Evolutionary conservation across 805 yeast genomes (phyloP), one percentile per base, ranked within the genome.

Genomic region (Suhomyces sp.): DNA sequence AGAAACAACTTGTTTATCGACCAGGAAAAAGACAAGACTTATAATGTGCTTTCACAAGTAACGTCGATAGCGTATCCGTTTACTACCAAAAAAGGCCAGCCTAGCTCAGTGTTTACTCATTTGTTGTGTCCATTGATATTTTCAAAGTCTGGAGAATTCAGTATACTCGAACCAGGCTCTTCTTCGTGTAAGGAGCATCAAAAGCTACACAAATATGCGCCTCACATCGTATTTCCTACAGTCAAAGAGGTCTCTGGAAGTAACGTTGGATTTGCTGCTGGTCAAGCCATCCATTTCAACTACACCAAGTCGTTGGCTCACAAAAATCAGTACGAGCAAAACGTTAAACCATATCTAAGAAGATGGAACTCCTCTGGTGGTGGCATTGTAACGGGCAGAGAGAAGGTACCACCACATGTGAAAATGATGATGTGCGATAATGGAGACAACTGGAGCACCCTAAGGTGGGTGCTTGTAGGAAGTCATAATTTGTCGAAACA

Each of bases 401-500:
- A 68, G 53, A 51, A 63, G 0, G 71, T 78, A 9, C 79, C 86
- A 2, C 83, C 86, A 1, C 96, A 90, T 67, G 84, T 86, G 12
- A 90, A 90, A 66, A 80, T 88, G 31, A 83, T 87, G 59, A 62
- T 82, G 53, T 77, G 82, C 56, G 78, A 73, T 50, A 78, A 85
- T 10, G 78, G 77, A 4, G 83, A 82, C 57, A 60, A 75, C 48
- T 81, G 78, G 66, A 59, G 68, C 35, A 69, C 81, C 2, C 63
- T 87, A 5, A 78, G 81, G 48, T 90, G 96, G 96, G 78, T 85
- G 17, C 65, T 87, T 40, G 73, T 87, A 63, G 87, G 94, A 0
- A 85, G 91, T 47, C 87, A 90, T 31, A 90, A 90, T 62, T 61
- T 88, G 41, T 85, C 92, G 31, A 81, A 81, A 51, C 87, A 83